Base-by-base conservation (phyloP, 257 asterid species). In the Fraxinus excelsior region DNA sequence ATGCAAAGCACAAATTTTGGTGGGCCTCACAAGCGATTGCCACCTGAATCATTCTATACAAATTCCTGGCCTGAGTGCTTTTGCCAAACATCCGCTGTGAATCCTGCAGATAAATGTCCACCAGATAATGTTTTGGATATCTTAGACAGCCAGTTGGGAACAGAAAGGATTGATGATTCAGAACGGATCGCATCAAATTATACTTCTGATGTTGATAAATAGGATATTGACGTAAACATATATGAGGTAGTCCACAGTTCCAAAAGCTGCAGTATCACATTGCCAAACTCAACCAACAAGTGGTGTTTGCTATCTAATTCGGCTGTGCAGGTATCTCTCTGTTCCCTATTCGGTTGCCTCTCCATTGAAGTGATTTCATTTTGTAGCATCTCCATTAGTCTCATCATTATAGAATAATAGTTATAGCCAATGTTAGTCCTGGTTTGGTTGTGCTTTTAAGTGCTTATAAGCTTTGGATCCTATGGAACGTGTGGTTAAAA, bases 1-100 rank as follows among this genome's bases (percentile, higher is more conserved):
- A 93, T 95, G 99, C 86, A 66, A 40, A 86, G 81, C 51, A 84
- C 98, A n/a, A 90, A 86, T 85, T 93, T 96, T 38, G 99, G 99
- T 19, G 97, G 97, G 38, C 98, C 98, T 26, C 97, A 91, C 84
- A 86, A 87, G 76, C 89, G 98, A 72, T 80, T 96, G 21, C 51
- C 94, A 31, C 98, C 98, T 0, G 99, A 93, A 78, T 93, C 99
- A 0, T 91, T 96, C 81, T 93, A 93, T 66, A 91, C 97, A 29
- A 96, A 96, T 80, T 88, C 97, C 11, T 93, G 99, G 99, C 97
- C 99, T 0, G 98, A 96, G 81, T 96, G 99, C 85, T 96, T 96
- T 83, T 96, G 99, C 82, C 96, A 89, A 83, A 77, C 82, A 25
- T 74, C 91, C 18, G 87, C 99, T 35, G 74, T 83, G 53, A 88